These are phyloP conservation scores for Ganoderma sinense DNA, from an alignment of 1,284 basidiomycete genomes.

Conservation along the genomic window DNA sequence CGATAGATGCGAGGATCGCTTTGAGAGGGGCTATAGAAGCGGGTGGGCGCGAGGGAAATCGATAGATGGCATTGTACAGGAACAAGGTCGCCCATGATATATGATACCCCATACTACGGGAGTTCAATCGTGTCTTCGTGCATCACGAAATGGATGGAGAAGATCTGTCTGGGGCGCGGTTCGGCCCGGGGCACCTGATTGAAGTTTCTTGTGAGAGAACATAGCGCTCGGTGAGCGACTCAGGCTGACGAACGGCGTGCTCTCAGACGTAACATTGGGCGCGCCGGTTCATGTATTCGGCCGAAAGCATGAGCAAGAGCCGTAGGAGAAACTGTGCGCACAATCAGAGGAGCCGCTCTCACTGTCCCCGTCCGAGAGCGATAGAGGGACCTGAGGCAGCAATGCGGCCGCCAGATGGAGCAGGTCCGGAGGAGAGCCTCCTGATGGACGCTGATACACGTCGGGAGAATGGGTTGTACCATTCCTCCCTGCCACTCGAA, in stretches of 20 bases:
- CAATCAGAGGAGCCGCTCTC: not conserved
- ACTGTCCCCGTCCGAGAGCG: not conserved
- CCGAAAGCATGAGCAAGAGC: not conserved
- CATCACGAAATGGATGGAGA: not conserved
- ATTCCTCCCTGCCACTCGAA: not conserved
- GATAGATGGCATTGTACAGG: not conserved
- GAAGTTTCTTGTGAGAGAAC: not conserved
- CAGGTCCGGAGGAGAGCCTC: not conserved
- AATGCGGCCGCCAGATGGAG: not conserved
- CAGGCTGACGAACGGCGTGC: not conserved
- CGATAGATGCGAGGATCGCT: not conserved
- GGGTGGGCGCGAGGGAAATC: not conserved
- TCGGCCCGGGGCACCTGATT: not conserved
- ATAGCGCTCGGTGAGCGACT: not conserved
- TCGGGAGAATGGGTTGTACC: not conserved
- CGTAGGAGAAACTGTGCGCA: not conserved
- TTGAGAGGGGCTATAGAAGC: not conserved
- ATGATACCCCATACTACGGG: not conserved
- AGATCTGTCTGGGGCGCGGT: not conserved
- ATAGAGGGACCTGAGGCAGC: not conserved
- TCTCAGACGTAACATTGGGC: not conserved
- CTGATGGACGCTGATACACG: conserved; percentile 2
- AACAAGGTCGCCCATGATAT: not conserved
- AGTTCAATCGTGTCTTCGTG: not conserved
- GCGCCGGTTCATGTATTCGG: not conserved